Base-by-base conservation (phyloP, 176 grass and related monocot genomes). In the Carex pumila region DNA sequence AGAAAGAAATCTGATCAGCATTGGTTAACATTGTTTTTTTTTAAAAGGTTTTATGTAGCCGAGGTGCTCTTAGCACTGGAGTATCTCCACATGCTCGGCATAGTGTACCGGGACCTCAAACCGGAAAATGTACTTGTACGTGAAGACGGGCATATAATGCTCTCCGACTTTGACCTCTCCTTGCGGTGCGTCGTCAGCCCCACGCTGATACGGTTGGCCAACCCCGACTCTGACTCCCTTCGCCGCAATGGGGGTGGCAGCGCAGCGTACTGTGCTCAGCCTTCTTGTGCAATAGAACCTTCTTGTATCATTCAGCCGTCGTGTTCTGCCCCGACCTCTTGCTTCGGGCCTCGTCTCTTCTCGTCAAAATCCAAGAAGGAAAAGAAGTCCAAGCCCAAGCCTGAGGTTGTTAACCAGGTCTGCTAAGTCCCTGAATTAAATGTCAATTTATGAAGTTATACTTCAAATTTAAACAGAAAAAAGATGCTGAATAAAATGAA, bases 71-170 rank as follows among this genome's bases (percentile, higher is more conserved):
- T 97, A 75, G 94, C 94, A 11, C 31, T 97, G 82, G 94, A 94
- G 86, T 97, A 97, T 73, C 86, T 97, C 57, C 94, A 97, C 81
- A 97, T 97, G 94, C 92, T 97, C 0, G 94, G 94, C 3, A 91
- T 97, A 54, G 90, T 97, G 84, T 97, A 97, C 71, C 90, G 94
- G 22, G 94, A 97, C 74, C 88, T 97, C 12, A 94, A 97, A 89
- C 94, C 92, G 4, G 92, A 97, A 85, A 97, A 97, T 37, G 86
- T 97, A 63, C 92, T 97, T 70, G 90, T 97, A 13, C 87, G 94
- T 14, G 92, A 94, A 59, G 94, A 97, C 21, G 94, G 94, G 58
- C 94, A 97, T 76, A 97, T 97, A 90, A 97, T 97, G 94, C 88
- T 97, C 21, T 92, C 92, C 1, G 92, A 94, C 61, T 97, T 94